Evolutionary conservation across 345 rosid species (phyloP), one percentile per base, ranked within the genome.

Genomic region (Bruguiera parviflora): DNA sequence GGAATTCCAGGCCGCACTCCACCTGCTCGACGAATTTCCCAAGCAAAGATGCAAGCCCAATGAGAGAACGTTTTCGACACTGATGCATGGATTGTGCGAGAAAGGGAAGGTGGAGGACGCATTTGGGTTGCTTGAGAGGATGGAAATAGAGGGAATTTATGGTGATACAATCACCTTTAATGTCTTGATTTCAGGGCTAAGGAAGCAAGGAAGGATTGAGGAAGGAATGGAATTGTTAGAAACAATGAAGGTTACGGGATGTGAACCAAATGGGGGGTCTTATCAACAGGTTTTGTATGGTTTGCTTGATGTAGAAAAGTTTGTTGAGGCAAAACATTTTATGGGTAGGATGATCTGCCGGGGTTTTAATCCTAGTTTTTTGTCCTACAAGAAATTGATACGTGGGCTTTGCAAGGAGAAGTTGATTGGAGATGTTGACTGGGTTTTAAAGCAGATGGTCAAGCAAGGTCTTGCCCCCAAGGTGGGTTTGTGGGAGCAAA

Each of bases 21-120:
- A 91, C 6, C 79, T 91, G 92, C 85, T 94, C 81, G 97, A 91
- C 64, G 98, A 94, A 89, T 94, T 94, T 89, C 92, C 97, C 76
- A 79, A 85, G 61, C 92, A 82, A 64, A 80, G 88, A 0, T 85
- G 91, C 43, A 75, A 61, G 67, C 96, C 92, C 10, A 89, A 87
- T 72, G 90, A 80, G 68, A 89, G 84, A 77, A 91, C 96, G 2
- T 94, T 81, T 75, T 85, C 96, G 0, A 88, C 96, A 0, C 63
- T 94, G 66, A 84, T 89, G 81, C 90, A 93, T 9, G 85, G 85
- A 16, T 83, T 89, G 31, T 89, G 96, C 68, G 83, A 75, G 37
- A 66, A 68, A 49, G 95, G 96, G 1, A 78, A 82, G 61, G 77
- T 91, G 29, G 83, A 81, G 0, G 86, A 84, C 71, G 98, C 97